Evolutionary conservation across 2,329 filamentous ascomycete species (phyloP), one percentile per base, ranked within the genome.

Genomic region (Pyrenophora seminiperda): DNA sequence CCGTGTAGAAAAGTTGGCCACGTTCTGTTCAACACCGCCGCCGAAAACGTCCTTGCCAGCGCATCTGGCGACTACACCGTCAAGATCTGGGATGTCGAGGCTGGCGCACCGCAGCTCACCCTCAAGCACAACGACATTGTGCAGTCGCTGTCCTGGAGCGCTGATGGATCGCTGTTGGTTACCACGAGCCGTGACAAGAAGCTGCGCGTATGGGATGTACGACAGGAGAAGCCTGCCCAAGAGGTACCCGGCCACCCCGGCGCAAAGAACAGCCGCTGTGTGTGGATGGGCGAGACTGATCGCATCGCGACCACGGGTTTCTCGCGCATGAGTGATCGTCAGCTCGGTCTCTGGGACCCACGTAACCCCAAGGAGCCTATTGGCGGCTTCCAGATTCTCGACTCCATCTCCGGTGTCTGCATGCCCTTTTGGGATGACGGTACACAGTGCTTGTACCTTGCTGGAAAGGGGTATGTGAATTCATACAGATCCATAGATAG

Each of bases 361-460:
- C 89, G 92, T 63, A 87, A 85, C 58, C 84, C 86, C 14, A 77
- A 74, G 29, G 88, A 95, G 66, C 94, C 94, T 40, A 88, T 97
- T 65, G 91, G 90, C 41, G 92, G 91, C 13, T 97, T 97, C 77
- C 87, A 84, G 65, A 89, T 89, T 62, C 83, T 99, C 40, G 94
- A 99, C 76, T 95, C 91, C 38, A 96, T 96, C 67, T 97, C 93
- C 37, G 94, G 94, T 72, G 92, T 99, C 53, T 96, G 91, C 82
- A 97, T 99, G 90, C 94, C 94, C 24, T 97, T 99, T 83, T 99
- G 94, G 94, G 94, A 99, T 72, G 93, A 97, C 54, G 91, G 92
- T 54, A 96, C 90, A 43, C 91, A 94, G 77, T 95, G 91, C 73
- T 80, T 99, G 68, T 99, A 97, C 76, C 83, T 99, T 70, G 94